Percentiles rank a stretch among this genome's conserved stretches.
phyloP scores from a whole-genome alignment of 768 basidiomycete genomes.

The Panus rudis region DNA sequence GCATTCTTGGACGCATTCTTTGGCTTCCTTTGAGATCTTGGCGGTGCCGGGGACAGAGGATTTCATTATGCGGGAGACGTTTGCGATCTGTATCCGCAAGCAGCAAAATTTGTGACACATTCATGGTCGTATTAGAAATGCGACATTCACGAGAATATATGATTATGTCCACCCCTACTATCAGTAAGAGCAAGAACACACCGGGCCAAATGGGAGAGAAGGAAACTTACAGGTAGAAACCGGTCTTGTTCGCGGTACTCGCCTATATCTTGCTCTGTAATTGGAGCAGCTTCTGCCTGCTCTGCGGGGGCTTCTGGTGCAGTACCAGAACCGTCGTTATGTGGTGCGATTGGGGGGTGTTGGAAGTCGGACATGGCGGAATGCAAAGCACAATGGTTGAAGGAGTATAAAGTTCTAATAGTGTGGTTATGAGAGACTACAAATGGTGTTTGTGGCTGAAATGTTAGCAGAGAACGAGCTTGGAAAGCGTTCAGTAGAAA shows the following conservation, averaged over 20 bases:
- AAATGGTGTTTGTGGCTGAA: too few species aligned
- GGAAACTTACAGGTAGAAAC: conserved; percentile 72
- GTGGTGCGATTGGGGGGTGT: conserved; percentile 31
- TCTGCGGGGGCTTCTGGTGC: conserved; percentile 25
- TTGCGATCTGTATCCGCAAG: conserved; percentile 69
- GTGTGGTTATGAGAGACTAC: too few species aligned
- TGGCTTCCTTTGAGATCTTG: conserved; percentile 97
- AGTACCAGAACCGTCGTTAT: conserved; percentile 30
- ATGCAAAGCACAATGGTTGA: too few species aligned
- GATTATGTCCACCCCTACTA: not conserved
- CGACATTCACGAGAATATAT: not conserved
- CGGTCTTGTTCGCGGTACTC: conserved; percentile 95
- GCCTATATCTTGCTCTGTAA: conserved; percentile 89
- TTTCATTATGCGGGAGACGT: conserved; percentile 98
- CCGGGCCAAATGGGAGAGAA: conserved; percentile 1
- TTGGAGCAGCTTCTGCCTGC: conserved; percentile 53
- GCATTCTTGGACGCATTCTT: conserved; percentile 98
- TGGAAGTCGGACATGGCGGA: conserved; percentile 24
- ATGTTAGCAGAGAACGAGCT: too few species aligned
- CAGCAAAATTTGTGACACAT: too few species aligned
- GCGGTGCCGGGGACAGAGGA: conserved; percentile 80
- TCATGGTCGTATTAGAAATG: too few species aligned
- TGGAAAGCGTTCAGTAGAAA: too few species aligned
- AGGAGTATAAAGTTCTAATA: too few species aligned
- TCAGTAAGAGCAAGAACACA: not conserved